Conservation (phyloP, 495 filamentous ascomycete species). For the Neurospora sp. region DNA sequence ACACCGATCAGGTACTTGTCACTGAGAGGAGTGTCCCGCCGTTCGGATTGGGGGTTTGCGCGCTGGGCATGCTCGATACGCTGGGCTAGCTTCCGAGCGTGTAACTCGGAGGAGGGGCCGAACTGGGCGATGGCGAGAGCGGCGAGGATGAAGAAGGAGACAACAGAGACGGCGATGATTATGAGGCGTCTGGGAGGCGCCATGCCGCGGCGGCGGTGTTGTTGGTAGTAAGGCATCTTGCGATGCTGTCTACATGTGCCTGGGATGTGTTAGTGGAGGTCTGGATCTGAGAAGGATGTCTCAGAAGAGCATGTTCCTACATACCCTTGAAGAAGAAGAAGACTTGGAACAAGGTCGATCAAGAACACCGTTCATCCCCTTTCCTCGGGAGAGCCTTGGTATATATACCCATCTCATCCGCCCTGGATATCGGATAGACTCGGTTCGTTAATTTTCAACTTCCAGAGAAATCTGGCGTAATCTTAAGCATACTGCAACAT, state of each 20-base stretch:
- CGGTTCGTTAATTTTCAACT: no score
- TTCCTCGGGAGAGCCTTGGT: background rate
- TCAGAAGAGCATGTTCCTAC: background rate
- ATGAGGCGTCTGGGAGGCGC: background rate
- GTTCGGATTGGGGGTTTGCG: background rate
- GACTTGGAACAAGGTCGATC: background rate
- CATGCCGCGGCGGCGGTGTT: background rate
- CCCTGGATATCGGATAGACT: background rate
- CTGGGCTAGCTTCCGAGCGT: background rate
- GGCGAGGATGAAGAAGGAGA: constrained; percentile 15
- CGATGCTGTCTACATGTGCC: background rate
- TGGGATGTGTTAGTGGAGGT: background rate
- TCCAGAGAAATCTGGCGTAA: no score
- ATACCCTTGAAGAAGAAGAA: background rate
- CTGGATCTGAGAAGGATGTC: background rate
- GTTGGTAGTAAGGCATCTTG: background rate
- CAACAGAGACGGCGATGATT: constrained; percentile 4
- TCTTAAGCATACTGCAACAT: no score
- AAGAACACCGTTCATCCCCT: background rate
- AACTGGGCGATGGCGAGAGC: constrained; percentile 10
- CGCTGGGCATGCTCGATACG: background rate
- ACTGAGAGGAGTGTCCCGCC: constrained; percentile 17
- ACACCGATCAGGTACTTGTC: constrained; percentile 70
- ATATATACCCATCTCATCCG: background rate
- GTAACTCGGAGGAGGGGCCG: background rate